Evolutionary conservation across 805 yeast genomes (phyloP).

Genomic region (Wickerhamomyces silvicola): DNA sequence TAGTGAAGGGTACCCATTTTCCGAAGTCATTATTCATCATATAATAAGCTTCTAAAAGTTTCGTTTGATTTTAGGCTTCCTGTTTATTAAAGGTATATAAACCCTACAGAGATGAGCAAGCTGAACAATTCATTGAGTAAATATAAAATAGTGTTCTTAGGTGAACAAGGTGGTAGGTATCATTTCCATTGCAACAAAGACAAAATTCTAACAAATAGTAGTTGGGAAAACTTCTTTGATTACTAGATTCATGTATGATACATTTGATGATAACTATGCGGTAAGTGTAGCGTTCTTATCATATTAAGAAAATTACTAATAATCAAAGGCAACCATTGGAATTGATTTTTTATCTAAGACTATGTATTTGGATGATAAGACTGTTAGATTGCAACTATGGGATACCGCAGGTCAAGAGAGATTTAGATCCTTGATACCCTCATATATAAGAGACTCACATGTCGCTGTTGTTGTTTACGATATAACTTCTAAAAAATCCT

Average conservation of each 20-base stretch:
- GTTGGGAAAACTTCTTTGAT: constrained; percentile 95
- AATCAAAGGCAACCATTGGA: constrained; percentile 78
- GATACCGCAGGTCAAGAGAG: constrained; percentile 98
- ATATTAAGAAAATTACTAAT: constrained; percentile 8
- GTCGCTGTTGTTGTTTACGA: constrained; percentile 98
- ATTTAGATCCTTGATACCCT: constrained; percentile 89
- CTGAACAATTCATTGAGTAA: constrained; percentile 37
- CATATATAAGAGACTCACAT: constrained; percentile 90
- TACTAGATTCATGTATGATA: constrained; percentile 97
- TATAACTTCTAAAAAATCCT: constrained; percentile 78
- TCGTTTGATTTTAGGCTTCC: neutral
- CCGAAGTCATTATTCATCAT: too few species aligned
- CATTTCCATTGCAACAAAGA: too few species aligned
- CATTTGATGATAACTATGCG: constrained; percentile 91
- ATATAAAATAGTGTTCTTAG: constrained; percentile 88
- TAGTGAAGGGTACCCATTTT: too few species aligned
- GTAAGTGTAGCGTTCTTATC: constrained; percentile 15
- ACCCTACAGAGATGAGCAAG: constrained; percentile 12
- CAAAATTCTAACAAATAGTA: constrained; percentile 33
- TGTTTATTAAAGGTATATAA: too few species aligned
- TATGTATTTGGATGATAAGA: constrained; percentile 92
- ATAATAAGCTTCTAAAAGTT: too few species aligned
- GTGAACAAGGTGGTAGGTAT: constrained; percentile 60
- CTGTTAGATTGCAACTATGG: constrained; percentile 93
- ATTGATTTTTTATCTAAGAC: constrained; percentile 92